Base-by-base conservation (phyloP, 768 basidiomycete species). In the Floccularia luteovirens region DNA sequence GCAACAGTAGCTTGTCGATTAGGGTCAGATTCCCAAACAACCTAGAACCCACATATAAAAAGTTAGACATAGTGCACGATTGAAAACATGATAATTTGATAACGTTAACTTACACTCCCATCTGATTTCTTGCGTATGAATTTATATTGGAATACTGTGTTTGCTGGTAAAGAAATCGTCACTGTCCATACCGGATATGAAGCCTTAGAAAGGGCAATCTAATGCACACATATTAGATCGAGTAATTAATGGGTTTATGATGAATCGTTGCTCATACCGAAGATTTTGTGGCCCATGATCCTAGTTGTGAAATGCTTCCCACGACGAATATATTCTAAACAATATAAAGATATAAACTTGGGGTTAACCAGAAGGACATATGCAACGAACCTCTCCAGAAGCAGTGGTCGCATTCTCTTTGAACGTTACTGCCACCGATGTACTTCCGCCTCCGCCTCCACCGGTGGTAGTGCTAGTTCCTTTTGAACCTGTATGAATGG, bases 291-390 rank as follows among this genome's bases (percentile, higher is more conserved):
- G 51, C 53, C 79, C 79, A 82, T 5, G 44, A 61, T 5, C 74
- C 75, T 1, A 81, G 62, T 48, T 79, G 67, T 1, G 73, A 48
- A 24, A 78, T 61, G 43, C 74, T 77, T 1, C 79, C 79, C 17
- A 67, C 65, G 12, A 81, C 53, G 59, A 74, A 79, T 32, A 81
- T 71, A 50, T 79, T 80, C 77, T 80, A n/a, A n/a, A n/a, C n/a
- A n/a, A n/a, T n/a, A n/a, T n/a, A n/a, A n/a, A n/a, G n/a, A n/a
- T n/a, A n/a, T n/a, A n/a, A n/a, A n/a, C n/a, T n/a, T n/a, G n/a
- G n/a, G n/a, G n/a, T n/a, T n/a, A n/a, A n/a, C n/a, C 32, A 42
- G 31, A 41, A 24, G n/a, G 10, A 10, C 11, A 16, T 14, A 17
- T 34, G 24, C 5, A 8, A 41, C 60, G 36, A 39, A 76, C 77